Conservation (phyloP, 1,284 basidiomycete genomes). For the Macrocystidia cucumis region DNA sequence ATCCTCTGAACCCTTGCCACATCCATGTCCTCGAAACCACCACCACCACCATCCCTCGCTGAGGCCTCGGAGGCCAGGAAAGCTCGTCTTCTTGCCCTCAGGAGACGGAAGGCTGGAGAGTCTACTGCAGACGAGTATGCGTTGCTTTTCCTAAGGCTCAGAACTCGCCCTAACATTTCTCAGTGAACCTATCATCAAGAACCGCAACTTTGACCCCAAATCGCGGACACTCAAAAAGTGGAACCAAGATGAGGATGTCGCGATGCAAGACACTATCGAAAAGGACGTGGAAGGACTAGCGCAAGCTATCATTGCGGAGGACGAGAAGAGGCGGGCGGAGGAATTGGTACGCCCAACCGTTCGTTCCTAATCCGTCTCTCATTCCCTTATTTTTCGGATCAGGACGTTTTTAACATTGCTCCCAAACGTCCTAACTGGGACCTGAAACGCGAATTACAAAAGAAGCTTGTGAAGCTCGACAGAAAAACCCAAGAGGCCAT, state of each 20-base stretch:
- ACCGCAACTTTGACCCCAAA: slow-evolving; percentile 82
- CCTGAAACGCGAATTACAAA: slow-evolving; percentile 89
- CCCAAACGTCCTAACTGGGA: slow-evolving; percentile 98
- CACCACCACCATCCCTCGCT: too few species aligned
- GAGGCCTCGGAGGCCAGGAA: slow-evolving; percentile 84
- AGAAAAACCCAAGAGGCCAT: slow-evolving; percentile 88
- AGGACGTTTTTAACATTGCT: slow-evolving; percentile 96
- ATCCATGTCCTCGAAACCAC: too few species aligned
- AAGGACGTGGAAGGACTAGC: slow-evolving; percentile 79
- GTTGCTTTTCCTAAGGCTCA: background rate
- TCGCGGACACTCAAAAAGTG: slow-evolving; percentile 72
- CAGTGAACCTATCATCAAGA: slow-evolving; percentile 55
- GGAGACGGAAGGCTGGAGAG: slow-evolving; percentile 69
- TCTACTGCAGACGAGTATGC: slow-evolving; percentile 31
- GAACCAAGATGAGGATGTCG: slow-evolving; percentile 38
- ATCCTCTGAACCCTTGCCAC: too few species aligned
- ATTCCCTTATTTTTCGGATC: background rate
- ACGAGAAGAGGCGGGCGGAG: slow-evolving; percentile 77
- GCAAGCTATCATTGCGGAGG: slow-evolving; percentile 77
- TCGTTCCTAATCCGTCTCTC: slow-evolving; percentile 10
- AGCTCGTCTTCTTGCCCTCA: slow-evolving; percentile 74
- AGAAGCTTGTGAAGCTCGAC: slow-evolving; percentile 85
- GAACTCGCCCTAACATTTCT: background rate
- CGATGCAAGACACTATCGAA: slow-evolving; percentile 83
- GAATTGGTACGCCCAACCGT: slow-evolving; percentile 62